phyloP scores from a whole-genome alignment of 2,329 filamentous ascomycete species.

The Colletotrichum higginsianum region DNA sequence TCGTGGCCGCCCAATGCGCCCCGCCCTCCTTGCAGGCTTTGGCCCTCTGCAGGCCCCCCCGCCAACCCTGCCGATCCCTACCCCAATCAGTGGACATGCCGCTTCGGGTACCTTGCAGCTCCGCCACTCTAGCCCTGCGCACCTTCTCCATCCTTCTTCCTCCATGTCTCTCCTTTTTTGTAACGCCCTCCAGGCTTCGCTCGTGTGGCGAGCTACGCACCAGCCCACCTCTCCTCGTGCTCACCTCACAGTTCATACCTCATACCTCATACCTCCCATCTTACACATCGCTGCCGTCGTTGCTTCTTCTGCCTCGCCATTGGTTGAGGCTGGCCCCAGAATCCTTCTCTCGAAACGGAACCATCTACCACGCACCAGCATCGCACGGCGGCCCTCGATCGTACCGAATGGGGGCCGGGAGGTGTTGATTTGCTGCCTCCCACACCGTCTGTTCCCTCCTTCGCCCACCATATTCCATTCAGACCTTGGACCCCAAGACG shows the following conservation, averaged over 20 bases:
- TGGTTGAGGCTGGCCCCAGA: conserved; percentile 18
- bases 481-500: not conserved
- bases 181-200: not conserved
- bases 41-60: conserved; percentile 1
- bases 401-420: not conserved
- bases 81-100: conserved; percentile 28
- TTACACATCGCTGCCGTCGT: not conserved
- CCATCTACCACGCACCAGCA: not conserved
- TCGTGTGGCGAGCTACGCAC: not conserved
- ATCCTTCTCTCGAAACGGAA: conserved; percentile 1
- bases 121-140: conserved; percentile 26
- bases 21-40: not conserved
- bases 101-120: conserved; percentile 39
- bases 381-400: not conserved
- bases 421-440: not conserved
- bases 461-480: not conserved
- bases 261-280: not conserved
- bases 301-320: conserved; percentile 30
- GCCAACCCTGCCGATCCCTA: conserved; percentile 32
- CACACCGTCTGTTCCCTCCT: not conserved
- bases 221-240: conserved; percentile 8
- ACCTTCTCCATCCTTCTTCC: not conserved
- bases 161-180: not conserved
- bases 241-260: conserved; percentile 8
- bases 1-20: not conserved